Conservation (phyloP, 1,284 basidiomycete genomes). For the Salmacisia buchloeana region DNA sequence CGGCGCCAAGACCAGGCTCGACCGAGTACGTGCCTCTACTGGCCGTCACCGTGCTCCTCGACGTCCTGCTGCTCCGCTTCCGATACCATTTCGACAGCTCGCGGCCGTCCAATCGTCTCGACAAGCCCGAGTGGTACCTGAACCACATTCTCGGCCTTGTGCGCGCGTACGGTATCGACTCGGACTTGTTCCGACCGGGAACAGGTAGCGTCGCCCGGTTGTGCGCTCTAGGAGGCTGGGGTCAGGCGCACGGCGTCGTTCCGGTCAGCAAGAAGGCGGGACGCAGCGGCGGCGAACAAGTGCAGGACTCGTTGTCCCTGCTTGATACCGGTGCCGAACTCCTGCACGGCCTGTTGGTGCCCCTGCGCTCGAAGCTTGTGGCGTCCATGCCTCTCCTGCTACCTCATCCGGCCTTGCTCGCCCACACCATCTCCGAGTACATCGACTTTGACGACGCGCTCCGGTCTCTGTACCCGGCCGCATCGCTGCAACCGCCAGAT, state of each 20-base stretch:
- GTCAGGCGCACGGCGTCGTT: slow-evolving; percentile 8
- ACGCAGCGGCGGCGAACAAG: neutral
- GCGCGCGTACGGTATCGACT: slow-evolving; percentile 51
- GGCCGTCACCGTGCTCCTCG: slow-evolving; percentile 69
- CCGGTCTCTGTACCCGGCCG: slow-evolving; percentile 52
- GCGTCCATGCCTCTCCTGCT: slow-evolving; percentile 64
- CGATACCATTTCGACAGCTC: slow-evolving; percentile 90
- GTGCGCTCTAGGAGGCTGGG: slow-evolving; percentile 49
- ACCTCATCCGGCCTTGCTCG: slow-evolving; percentile 73
- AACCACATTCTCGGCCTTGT: slow-evolving; percentile 71
- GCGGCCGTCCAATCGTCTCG: slow-evolving; percentile 79
- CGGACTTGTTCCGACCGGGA: slow-evolving; percentile 64
- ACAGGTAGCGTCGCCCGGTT: slow-evolving; percentile 58
- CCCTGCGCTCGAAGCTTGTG: slow-evolving; percentile 33
- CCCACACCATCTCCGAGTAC: slow-evolving; percentile 90
- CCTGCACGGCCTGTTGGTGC: slow-evolving; percentile 33
- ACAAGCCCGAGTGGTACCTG: slow-evolving; percentile 97
- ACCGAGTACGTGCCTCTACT: slow-evolving; percentile 37
- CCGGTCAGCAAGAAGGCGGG: slow-evolving; percentile 2
- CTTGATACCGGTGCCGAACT: slow-evolving; percentile 37
- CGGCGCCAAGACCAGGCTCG: slow-evolving; percentile 22
- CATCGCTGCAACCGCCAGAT: slow-evolving; percentile 24
- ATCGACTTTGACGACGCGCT: slow-evolving; percentile 79
- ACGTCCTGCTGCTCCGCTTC: slow-evolving; percentile 79
- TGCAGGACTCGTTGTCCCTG: neutral